Percentiles rank a stretch among this genome's conserved stretches.
Evolutionary conservation across 1,284 basidiomycete genomes (phyloP).

Genomic region (Cystobasidium pallidum): DNA sequence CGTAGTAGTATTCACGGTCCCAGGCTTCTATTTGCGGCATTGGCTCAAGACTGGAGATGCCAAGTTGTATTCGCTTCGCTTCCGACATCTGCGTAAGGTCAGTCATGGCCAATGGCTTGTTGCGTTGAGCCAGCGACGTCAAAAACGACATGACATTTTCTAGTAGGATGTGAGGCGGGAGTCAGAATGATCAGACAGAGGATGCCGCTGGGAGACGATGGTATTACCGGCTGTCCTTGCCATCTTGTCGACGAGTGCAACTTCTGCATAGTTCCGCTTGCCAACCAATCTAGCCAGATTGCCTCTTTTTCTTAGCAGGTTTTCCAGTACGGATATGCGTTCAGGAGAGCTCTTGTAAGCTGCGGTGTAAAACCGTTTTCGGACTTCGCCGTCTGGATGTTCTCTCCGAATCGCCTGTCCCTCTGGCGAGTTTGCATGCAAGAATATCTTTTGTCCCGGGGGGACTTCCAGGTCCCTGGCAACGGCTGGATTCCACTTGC

Average conservation of each 20-base stretch:
- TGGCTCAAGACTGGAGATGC: slow-evolving; percentile 47
- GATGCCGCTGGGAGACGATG: too few relatives aligned
- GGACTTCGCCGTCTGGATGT: slow-evolving; percentile 43
- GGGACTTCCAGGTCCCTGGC: slow-evolving; percentile 44
- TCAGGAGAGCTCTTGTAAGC: slow-evolving; percentile 55
- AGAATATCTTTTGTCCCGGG: slow-evolving; percentile 39
- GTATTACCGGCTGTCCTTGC: slow-evolving; percentile 81
- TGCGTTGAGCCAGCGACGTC: slow-evolving; percentile 73
- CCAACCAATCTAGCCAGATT: slow-evolving; percentile 81
- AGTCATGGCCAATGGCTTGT: slow-evolving; percentile 69
- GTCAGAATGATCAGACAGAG: too few relatives aligned
- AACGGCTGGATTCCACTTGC: slow-evolving; percentile 35
- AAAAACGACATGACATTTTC: slow-evolving; percentile 85
- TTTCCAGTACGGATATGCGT: slow-evolving; percentile 73
- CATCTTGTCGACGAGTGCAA: slow-evolving; percentile 90
- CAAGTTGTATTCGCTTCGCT: slow-evolving; percentile 72
- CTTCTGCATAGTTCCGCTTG: slow-evolving; percentile 76
- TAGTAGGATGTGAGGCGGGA: slow-evolving; percentile 54
- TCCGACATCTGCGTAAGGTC: slow-evolving; percentile 72
- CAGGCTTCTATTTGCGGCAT: slow-evolving; percentile 74
- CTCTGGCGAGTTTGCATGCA: slow-evolving; percentile 43
- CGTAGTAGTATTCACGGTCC: slow-evolving; percentile 83
- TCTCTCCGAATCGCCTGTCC: slow-evolving; percentile 41
- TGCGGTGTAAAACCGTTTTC: slow-evolving; percentile 41
- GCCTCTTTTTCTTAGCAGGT: slow-evolving; percentile 72